Conservation (phyloP, 139 green algal species). For the Tetraselmis chui region DNA sequence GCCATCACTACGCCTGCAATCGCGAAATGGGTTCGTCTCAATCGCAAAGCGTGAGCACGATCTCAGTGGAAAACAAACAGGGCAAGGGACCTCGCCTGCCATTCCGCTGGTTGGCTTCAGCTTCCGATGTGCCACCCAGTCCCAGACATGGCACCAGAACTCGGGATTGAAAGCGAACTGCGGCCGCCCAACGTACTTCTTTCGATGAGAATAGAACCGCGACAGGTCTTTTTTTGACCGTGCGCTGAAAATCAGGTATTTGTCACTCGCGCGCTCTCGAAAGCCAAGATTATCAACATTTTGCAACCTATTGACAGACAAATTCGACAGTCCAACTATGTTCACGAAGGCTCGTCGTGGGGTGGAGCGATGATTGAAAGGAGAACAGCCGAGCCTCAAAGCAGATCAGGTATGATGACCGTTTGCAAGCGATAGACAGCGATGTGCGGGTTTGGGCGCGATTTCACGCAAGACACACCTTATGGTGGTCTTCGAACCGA, state of each 20-base stretch:
- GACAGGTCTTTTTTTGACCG: slow-evolving; percentile 10
- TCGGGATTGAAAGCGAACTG: slow-evolving; percentile 25
- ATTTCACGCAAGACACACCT: too few species aligned
- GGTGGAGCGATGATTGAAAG: too few species aligned
- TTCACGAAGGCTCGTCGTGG: neutral
- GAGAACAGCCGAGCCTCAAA: too few species aligned
- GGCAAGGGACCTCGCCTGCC: too few species aligned
- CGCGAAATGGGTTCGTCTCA: neutral
- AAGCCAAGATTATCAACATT: slow-evolving; percentile 22
- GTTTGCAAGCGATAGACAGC: too few species aligned
- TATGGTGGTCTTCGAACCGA: neutral
- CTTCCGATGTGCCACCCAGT: slow-evolving; percentile 21
- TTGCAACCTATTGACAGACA: slow-evolving; percentile 12
- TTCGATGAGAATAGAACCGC: slow-evolving; percentile 12
- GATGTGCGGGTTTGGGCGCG: too few species aligned
- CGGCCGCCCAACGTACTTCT: neutral
- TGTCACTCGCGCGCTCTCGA: slow-evolving; percentile 3
- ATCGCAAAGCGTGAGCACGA: too few species aligned
- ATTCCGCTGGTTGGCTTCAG: slow-evolving; percentile 22
- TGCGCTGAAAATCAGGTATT: slow-evolving; percentile 14
- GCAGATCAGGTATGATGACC: too few species aligned
- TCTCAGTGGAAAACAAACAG: too few species aligned
- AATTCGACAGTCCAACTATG: neutral
- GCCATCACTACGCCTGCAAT: neutral
- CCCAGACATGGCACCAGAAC: slow-evolving; percentile 28